phyloP scores from a whole-genome alignment of 352 stramenopile genomes.

The Globisporangium splendens region DNA sequence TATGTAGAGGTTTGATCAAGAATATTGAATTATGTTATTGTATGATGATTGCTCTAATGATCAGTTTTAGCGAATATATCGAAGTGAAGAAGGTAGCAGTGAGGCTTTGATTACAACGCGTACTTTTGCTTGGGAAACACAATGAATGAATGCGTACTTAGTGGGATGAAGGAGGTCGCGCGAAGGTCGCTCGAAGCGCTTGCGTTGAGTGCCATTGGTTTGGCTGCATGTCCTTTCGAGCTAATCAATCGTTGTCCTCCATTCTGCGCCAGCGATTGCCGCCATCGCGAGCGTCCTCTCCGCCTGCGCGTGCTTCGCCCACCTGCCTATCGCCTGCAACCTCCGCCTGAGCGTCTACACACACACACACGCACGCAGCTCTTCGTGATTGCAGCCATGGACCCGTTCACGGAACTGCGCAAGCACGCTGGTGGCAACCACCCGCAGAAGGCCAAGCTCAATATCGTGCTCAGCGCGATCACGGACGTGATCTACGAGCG shows the following conservation, averaged over 20 bases:
- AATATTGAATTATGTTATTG: too few species aligned
- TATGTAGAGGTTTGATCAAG: too few species aligned
- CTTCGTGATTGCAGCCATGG: conserved; percentile 24
- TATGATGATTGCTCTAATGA: too few species aligned
- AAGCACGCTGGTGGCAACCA: conserved; percentile 73
- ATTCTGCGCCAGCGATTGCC: conserved; percentile 11
- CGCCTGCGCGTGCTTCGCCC: background rate
- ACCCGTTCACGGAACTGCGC: conserved; percentile 78
- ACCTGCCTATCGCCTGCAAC: background rate
- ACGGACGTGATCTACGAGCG: conserved; percentile 82
- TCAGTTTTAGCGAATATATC: too few species aligned
- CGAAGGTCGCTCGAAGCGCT: conserved; percentile 38
- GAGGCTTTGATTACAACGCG: too few species aligned
- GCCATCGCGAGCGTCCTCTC: background rate
- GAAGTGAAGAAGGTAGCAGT: too few species aligned
- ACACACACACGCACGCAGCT: background rate
- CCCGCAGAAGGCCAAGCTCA: conserved; percentile 82
- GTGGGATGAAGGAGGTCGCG: conserved; percentile 12
- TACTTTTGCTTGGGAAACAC: too few species aligned
- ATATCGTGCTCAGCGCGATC: conserved; percentile 80
- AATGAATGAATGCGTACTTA: conserved; percentile 7
- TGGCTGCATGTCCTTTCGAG: conserved; percentile 15
- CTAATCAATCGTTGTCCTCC: conserved; percentile 5
- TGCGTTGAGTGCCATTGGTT: conserved; percentile 30
- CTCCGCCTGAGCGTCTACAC: background rate